A percentile compares a stretch with the other conserved stretches of the same genome.
These are phyloP conservation scores for Saturnispora mendoncae DNA, from an alignment of 805 yeast genomes.

Conservation along the genomic window DNA sequence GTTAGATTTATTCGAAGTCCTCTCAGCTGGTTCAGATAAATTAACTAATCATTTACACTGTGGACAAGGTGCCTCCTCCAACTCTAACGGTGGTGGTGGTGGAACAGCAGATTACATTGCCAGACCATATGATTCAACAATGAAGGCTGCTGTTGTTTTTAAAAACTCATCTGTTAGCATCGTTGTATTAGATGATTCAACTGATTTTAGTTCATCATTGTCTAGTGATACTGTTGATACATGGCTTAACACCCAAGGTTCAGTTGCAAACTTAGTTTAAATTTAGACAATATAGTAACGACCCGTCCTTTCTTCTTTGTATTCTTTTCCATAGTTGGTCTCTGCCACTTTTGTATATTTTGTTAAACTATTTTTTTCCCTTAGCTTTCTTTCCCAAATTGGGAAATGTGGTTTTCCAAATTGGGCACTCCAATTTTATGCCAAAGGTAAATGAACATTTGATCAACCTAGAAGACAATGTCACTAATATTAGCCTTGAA, in stretches of 20 bases:
- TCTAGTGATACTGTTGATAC: slow-evolving; percentile 43
- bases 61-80: slow-evolving; percentile 61
- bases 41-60: slow-evolving; percentile 77
- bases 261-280: slow-evolving; percentile 29
- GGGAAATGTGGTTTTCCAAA: too few relatives aligned
- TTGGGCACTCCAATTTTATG: too few relatives aligned
- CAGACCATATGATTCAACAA: slow-evolving; percentile 70
- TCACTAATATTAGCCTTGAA: too few relatives aligned
- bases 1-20: slow-evolving; percentile 86
- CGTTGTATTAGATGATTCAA: slow-evolving; percentile 46
- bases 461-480: too few relatives aligned
- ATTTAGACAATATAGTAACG: background rate
- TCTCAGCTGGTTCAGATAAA: slow-evolving; percentile 65
- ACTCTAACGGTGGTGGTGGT: slow-evolving; percentile 48
- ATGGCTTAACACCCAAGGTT: slow-evolving; percentile 52
- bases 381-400: too few relatives aligned
- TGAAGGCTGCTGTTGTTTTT: slow-evolving; percentile 90
- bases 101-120: slow-evolving; percentile 83
- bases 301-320: background rate
- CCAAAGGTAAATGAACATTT: too few relatives aligned
- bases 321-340: background rate
- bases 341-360: too few relatives aligned
- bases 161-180: slow-evolving; percentile 47
- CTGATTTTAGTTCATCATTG: slow-evolving; percentile 45
- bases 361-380: too few relatives aligned